These are phyloP conservation scores for Chrysanthemum seticuspe DNA, from an alignment of 129 eudicot genomes.

Conservation along the genomic window DNA sequence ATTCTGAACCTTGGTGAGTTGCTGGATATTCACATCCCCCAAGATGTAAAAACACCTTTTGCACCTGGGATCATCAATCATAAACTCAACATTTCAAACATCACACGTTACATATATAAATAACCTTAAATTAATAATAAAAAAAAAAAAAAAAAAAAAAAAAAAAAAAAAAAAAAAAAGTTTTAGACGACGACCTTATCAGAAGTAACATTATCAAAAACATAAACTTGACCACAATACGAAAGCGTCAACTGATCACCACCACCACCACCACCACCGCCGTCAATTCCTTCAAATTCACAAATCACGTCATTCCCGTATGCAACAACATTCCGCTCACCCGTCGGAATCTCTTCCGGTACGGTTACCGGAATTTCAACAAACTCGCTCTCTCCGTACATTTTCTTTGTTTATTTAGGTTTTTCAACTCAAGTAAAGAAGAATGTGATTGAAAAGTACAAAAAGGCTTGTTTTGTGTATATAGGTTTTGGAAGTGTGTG, in stretches of 20 bases:
- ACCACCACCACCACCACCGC: slow-evolving; percentile 31
- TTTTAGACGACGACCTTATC: slow-evolving; percentile 44
- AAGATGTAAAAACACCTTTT: slow-evolving; percentile 53
- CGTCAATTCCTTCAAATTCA: slow-evolving; percentile 40
- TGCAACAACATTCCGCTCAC: slow-evolving; percentile 20
- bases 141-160: background rate
- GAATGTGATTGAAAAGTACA: background rate
- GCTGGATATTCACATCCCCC: slow-evolving; percentile 57
- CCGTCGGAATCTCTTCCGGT: slow-evolving; percentile 20
- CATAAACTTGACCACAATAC: slow-evolving; percentile 61
- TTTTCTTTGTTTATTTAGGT: background rate
- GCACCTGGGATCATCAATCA: slow-evolving; percentile 46
- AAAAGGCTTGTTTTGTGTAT: background rate
- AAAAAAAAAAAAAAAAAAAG: background rate
- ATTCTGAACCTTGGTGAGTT: slow-evolving; percentile 37
- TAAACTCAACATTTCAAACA: background rate
- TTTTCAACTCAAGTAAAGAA: background rate
- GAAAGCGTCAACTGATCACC: slow-evolving; percentile 63
- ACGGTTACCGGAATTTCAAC: slow-evolving; percentile 10
- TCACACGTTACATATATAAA: background rate
- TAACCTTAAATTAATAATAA: slow-evolving; percentile 6
- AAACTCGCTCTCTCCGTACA: slow-evolving; percentile 42
- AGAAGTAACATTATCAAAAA: slow-evolving; percentile 60
- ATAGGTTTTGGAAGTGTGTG: background rate
- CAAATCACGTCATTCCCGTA: slow-evolving; percentile 35